Percentiles rank a stretch among this genome's conserved stretches.
phyloP scores from a whole-genome alignment of 2,329 filamentous ascomycete species.

The Penicillium decumbens region DNA sequence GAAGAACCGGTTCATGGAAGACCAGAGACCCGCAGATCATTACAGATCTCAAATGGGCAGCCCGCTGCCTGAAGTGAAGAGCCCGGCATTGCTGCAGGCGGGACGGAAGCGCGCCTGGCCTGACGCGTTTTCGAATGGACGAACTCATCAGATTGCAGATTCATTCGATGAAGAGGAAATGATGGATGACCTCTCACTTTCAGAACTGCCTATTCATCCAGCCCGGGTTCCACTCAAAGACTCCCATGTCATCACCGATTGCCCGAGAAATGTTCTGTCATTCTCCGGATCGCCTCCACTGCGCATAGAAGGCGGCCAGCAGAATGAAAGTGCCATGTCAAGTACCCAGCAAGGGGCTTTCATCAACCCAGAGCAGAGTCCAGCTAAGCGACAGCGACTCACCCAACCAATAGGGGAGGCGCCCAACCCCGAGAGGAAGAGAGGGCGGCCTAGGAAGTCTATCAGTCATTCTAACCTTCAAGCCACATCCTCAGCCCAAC shows the following conservation, averaged over 20 bases:
- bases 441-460: slow-evolving; percentile 31
- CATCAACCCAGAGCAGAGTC: slow-evolving; percentile 15
- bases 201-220: slow-evolving; percentile 17
- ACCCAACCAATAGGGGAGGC: slow-evolving; percentile 9
- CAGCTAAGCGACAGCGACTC: slow-evolving; percentile 32
- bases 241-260: not conserved
- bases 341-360: not conserved
- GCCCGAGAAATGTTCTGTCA: not conserved
- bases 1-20: slow-evolving; percentile 34
- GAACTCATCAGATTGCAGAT: slow-evolving; percentile 27
- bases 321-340: not conserved
- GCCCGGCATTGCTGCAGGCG: slow-evolving; percentile 34
- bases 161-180: slow-evolving; percentile 34
- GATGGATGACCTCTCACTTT: slow-evolving; percentile 26
- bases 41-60: slow-evolving; percentile 8
- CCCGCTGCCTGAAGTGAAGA: slow-evolving; percentile 29
- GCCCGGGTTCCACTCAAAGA: slow-evolving; percentile 27
- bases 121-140: slow-evolving; percentile 25
- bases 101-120: slow-evolving; percentile 32
- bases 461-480: slow-evolving; percentile 9
- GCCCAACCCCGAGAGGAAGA: slow-evolving; percentile 14
- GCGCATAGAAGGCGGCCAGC: slow-evolving; percentile 14
- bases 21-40: slow-evolving; percentile 18
- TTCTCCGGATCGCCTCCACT: slow-evolving; percentile 6
- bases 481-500: not conserved